These are phyloP conservation scores for Geum urbanum DNA, from an alignment of 306 rosid species.

Conservation along the genomic window DNA sequence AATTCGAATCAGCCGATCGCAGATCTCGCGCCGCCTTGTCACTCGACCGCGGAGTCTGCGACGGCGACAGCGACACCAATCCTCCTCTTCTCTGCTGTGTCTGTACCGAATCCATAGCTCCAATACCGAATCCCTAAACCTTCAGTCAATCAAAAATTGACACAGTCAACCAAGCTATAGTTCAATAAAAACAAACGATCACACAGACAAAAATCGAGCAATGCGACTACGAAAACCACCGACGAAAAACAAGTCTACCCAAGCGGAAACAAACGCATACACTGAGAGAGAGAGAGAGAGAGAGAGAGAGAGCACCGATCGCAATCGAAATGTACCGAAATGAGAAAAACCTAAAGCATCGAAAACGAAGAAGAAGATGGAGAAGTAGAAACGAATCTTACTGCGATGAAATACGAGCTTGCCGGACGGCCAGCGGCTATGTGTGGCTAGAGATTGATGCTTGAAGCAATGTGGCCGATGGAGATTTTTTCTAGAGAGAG, in stretches of 20 bases:
- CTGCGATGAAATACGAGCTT: constrained; percentile 25
- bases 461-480: constrained; percentile 28
- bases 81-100: constrained; percentile 73
- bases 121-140: constrained; percentile 25
- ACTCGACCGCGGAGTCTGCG: constrained; percentile 88
- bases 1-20: constrained; percentile 95
- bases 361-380: neutral
- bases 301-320: neutral
- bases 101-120: constrained; percentile 58
- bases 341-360: neutral
- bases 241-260: neutral
- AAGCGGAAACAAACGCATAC: neutral
- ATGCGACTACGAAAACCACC: neutral
- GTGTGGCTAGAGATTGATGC: constrained; percentile 3
- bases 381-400: constrained; percentile 26
- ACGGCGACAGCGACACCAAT: constrained; percentile 75
- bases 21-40: constrained; percentile 84
- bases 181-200: neutral
- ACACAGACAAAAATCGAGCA: neutral
- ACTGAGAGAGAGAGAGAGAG: neutral
- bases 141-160: neutral
- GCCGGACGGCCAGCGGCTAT: constrained; percentile 36
- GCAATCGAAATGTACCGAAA: constrained; percentile 37
- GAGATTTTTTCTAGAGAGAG: constrained; percentile 18
- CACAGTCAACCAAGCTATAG: constrained; percentile 21